These are phyloP conservation scores for Penicillium dipodomyicola DNA, from an alignment of 495 filamentous ascomycete species.

Conservation along the genomic window DNA sequence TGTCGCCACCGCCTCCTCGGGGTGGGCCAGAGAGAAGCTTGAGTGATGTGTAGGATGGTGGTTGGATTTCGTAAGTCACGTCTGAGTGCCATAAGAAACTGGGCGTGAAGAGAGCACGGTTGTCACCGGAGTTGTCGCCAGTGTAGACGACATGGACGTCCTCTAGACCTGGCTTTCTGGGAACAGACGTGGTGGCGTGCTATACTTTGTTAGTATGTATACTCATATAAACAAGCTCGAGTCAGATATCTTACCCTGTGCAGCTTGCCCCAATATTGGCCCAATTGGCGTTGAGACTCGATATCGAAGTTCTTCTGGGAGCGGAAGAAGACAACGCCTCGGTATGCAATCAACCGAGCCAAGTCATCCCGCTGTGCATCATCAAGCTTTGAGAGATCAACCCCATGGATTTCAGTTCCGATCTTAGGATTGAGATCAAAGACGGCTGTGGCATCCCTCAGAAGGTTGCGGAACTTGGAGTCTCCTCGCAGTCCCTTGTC, in stretches of 20 bases:
- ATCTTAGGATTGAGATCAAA: constrained; percentile 66
- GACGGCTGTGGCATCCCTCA: constrained; percentile 50
- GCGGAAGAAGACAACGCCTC: constrained; percentile 74
- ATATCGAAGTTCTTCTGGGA: constrained; percentile 65
- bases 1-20: constrained; percentile 69
- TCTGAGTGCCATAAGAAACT: constrained; percentile 64
- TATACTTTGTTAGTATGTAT: constrained; percentile 14
- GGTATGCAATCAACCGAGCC: constrained; percentile 65
- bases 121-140: constrained; percentile 61
- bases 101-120: constrained; percentile 49
- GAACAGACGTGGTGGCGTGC: constrained; percentile 59
- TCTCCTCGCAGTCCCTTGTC: constrained; percentile 57
- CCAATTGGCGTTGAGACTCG: constrained; percentile 63
- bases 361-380: constrained; percentile 73
- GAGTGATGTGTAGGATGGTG: constrained; percentile 72
- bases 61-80: constrained; percentile 73
- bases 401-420: constrained; percentile 69
- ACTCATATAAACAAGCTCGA: background rate
- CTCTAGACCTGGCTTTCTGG: constrained; percentile 57
- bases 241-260: constrained; percentile 48
- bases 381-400: constrained; percentile 64
- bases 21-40: constrained; percentile 67
- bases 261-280: constrained; percentile 62
- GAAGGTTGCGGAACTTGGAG: constrained; percentile 52
- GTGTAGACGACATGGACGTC: constrained; percentile 70